A percentile compares a stretch with the other conserved stretches of the same genome.
Evolutionary conservation across 2,329 filamentous ascomycete species (phyloP).

Genomic region (Daldinia sp.): DNA sequence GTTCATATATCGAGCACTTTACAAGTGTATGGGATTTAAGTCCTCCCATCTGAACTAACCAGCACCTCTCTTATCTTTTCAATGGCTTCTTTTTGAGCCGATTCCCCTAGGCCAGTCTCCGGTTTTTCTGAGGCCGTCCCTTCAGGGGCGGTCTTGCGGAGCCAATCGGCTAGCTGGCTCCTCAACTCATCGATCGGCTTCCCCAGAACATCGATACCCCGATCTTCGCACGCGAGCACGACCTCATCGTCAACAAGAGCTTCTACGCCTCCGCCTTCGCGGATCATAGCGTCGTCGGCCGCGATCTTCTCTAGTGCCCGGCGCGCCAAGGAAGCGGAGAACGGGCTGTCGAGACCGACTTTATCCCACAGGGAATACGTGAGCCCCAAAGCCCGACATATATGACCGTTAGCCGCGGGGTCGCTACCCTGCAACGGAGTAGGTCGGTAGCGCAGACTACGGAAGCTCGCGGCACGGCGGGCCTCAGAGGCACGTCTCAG

Average conservation of each 20-base stretch:
- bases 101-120: conserved; percentile 49
- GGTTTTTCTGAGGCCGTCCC: conserved; percentile 30
- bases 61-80: conserved; percentile 47
- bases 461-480: conserved; percentile 63
- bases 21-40: conserved; percentile 3
- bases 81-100: conserved; percentile 52
- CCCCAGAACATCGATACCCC: conserved; percentile 70
- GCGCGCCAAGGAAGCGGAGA: conserved; percentile 65
- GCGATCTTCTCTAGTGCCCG: conserved; percentile 72
- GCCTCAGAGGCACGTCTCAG: conserved; percentile 65
- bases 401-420: conserved; percentile 39
- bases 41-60: conserved; percentile 28
- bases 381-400: conserved; percentile 52
- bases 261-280: conserved; percentile 69
- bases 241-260: conserved; percentile 74
- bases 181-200: conserved; percentile 70
- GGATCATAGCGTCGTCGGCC: conserved; percentile 77
- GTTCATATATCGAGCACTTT: background rate
- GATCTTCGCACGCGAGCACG: conserved; percentile 75
- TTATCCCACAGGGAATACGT: conserved; percentile 64
- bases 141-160: conserved; percentile 55
- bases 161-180: conserved; percentile 60
- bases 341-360: conserved; percentile 63
- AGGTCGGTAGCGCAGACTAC: conserved; percentile 52
- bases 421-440: conserved; percentile 39